A percentile compares a stretch with the other conserved stretches of the same genome.
Conservation (phyloP, 129 eudicot genomes). For the Centella asiatica region DNA sequence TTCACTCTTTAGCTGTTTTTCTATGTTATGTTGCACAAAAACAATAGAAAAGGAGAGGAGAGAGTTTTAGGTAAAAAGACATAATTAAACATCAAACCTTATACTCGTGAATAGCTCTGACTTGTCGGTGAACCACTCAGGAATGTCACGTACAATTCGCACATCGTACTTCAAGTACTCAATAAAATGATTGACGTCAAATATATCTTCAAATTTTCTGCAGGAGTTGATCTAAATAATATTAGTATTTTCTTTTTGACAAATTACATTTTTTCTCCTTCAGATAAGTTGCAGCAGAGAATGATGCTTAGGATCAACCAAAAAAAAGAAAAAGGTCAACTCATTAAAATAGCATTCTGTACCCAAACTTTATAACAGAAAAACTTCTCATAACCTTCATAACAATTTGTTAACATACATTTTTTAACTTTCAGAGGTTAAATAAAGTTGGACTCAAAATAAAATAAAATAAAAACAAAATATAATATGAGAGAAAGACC, state of each 20-base stretch:
- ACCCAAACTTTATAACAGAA: not conserved
- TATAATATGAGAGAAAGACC: not conserved
- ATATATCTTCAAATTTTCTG: constrained; percentile 98
- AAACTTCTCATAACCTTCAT: not conserved
- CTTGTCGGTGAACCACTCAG: constrained; percentile 93
- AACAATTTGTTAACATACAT: not conserved
- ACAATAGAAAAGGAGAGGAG: not conserved
- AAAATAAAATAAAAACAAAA: too few species aligned
- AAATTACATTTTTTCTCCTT: too few species aligned
- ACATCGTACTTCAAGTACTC: constrained; percentile 97
- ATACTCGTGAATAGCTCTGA: constrained; percentile 81
- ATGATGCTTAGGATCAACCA: too few species aligned
- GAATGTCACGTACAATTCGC: constrained; percentile 90
- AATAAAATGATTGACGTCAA: constrained; percentile 95
- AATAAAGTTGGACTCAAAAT: not conserved
- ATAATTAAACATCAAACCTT: constrained; percentile 41
- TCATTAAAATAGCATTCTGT: too few species aligned
- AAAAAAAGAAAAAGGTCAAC: too few species aligned
- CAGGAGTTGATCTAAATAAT: constrained; percentile 15
- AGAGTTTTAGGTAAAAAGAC: not conserved
- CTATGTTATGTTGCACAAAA: not conserved
- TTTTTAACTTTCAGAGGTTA: not conserved
- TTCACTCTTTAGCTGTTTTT: not conserved
- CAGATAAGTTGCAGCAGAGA: too few species aligned
- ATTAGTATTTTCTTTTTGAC: too few species aligned